These are phyloP conservation scores for Thalassiosira gravida DNA, from an alignment of 352 stramenopile species.

Conservation along the genomic window DNA sequence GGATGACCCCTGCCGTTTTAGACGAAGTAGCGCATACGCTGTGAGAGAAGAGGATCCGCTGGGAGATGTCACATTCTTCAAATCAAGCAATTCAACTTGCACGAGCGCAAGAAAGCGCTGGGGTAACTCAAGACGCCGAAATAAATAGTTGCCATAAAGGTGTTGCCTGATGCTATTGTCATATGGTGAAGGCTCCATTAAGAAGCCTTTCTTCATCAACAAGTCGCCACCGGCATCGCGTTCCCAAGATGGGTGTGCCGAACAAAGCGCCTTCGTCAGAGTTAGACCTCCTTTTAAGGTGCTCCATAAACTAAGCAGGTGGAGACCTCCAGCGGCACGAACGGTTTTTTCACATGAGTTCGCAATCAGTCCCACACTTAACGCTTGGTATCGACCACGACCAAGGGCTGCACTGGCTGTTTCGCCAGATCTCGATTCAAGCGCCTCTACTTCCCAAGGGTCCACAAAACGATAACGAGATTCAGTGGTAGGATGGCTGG, in stretches of 20 bases:
- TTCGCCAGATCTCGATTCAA: conserved; percentile 78
- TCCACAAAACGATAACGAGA: conserved; percentile 84
- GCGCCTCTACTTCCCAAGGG: conserved; percentile 85
- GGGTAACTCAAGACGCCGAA: conserved; percentile 66
- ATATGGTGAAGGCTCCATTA: conserved; percentile 70
- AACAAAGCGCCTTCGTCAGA: conserved; percentile 81
- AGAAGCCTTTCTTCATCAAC: conserved; percentile 65
- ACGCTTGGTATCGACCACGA: conserved; percentile 63
- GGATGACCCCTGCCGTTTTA: conserved; percentile 73
- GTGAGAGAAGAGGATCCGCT: conserved; percentile 79
- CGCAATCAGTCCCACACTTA: conserved; percentile 69
- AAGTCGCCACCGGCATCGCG: conserved; percentile 77
- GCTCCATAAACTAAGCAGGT: conserved; percentile 78
- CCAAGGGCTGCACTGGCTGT: conserved; percentile 73
- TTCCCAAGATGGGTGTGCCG: conserved; percentile 82
- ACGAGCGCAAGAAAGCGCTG: conserved; percentile 84
- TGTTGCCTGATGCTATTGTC: conserved; percentile 82
- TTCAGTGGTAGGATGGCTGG: conserved; percentile 56
- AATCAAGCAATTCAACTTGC: conserved; percentile 85
- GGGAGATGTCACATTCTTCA: conserved; percentile 87
- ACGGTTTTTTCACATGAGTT: conserved; percentile 71
- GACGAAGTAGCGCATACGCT: conserved; percentile 80
- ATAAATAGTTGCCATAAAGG: conserved; percentile 85
- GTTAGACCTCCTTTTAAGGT: conserved; percentile 68
- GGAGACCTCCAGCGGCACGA: conserved; percentile 63